Base-by-base conservation (phyloP, 768 basidiomycete genomes). In the Russula virescens region DNA sequence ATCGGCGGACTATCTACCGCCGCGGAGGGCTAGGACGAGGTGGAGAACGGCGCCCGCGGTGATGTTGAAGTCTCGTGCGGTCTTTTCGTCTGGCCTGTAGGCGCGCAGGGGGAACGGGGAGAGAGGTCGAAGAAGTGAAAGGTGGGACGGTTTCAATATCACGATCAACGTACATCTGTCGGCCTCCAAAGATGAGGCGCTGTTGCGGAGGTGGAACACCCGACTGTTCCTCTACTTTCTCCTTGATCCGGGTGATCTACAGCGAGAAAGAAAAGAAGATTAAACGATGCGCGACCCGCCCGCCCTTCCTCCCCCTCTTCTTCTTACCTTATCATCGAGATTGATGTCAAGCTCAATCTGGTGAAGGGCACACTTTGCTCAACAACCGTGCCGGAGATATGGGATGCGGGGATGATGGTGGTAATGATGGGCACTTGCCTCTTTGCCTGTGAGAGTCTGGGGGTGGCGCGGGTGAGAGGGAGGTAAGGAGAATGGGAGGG, bases 191-290 rank as follows among this genome's bases (percentile, higher is more conserved):
- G 73, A 98, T 98, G 70, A 98, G 75, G 61, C 96, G 85, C 74
- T 98, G 96, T 75, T 98, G 96, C 47, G 81, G 91, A 64, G 96
- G 96, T 25, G 96, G 96, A 46, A 98, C 96, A 67, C 96, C 96
- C 7, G 94, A 94, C 77, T 98, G 95, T 78, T 98, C 95, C 74
- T 98, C 96, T 10, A 98, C 93, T 74, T 91, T 91, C 81, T 96
- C 94, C 79, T 98, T 98, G 76, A 98, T 94, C 68, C 91, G 85
- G 50, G 85, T 80, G 70, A 97, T 91, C 96, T 98, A 49, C 16
- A 48, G 34, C 4, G 4, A 49, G n/a, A 25, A 19, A 35, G 57
- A 8, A 49, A 21, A 53, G 2, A 43, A 45, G 38, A 14, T 18
- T 16, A 11, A 38, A 2, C 10, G 2, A 14, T 38, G 38, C 38